Evolutionary conservation across 805 yeast genomes (phyloP).

Genomic region (Maudiozyma pseudohumilis): DNA sequence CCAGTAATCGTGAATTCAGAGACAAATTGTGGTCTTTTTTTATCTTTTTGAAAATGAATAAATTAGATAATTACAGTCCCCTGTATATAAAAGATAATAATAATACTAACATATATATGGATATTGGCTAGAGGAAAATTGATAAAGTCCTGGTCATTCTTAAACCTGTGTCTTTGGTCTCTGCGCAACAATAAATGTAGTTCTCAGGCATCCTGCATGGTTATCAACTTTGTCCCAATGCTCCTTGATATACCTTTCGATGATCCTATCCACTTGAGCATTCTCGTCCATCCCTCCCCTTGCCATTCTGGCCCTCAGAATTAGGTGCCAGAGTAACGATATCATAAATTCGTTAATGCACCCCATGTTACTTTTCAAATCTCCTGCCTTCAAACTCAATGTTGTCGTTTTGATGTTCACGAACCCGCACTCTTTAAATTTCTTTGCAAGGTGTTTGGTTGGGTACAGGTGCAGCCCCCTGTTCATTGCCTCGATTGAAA

Average conservation of each 20-base stretch:
- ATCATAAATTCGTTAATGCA: conserved; percentile 21
- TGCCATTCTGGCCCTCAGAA: conserved; percentile 12
- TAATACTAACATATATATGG: background rate
- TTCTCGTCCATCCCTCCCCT: conserved; percentile 10
- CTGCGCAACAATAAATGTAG: conserved; percentile 21
- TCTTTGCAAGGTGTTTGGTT: conserved; percentile 18
- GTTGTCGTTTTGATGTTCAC: conserved; percentile 21
- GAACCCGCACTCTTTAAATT: conserved; percentile 24
- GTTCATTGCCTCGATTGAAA: conserved; percentile 20
- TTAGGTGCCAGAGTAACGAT: conserved; percentile 13
- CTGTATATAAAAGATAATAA: background rate
- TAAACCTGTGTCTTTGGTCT: conserved; percentile 12
- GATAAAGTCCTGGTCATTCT: background rate
- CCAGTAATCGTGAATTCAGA: too few relatives aligned
- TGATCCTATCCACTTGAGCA: conserved; percentile 14
- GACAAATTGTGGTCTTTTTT: too few relatives aligned
- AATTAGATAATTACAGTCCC: too few relatives aligned
- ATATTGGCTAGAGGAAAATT: too few relatives aligned
- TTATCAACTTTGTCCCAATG: conserved; percentile 22
- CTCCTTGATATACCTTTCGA: conserved; percentile 21
- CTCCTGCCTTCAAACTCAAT: conserved; percentile 22
- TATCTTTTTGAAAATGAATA: too few relatives aligned
- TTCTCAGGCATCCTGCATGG: conserved; percentile 21
- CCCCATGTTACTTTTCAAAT: conserved; percentile 23
- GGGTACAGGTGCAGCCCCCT: conserved; percentile 22